Evolutionary conservation across 192 early-diverging fungal species (phyloP).

Genomic region (Martensiomyces pterosporus): DNA sequence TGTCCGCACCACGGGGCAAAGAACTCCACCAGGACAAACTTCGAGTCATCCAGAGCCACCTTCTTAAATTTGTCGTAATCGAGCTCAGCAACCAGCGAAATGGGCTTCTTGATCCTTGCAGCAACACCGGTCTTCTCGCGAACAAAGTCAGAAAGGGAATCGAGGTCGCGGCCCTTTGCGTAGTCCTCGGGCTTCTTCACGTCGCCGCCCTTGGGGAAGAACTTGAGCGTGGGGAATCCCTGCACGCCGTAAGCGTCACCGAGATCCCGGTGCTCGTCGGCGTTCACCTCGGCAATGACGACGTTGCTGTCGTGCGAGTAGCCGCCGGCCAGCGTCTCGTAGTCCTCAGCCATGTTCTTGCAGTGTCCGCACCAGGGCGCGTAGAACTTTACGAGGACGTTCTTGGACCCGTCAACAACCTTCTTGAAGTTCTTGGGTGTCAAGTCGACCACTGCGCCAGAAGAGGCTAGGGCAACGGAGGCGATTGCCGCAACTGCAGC

Average conservation of each 20-base stretch:
- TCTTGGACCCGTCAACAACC: constrained; percentile 66
- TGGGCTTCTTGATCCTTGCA: constrained; percentile 66
- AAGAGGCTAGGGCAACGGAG: constrained; percentile 20
- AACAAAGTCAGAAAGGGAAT: constrained; percentile 70
- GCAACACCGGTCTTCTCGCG: constrained; percentile 71
- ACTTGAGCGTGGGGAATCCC: constrained; percentile 91
- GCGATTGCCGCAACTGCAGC: constrained; percentile 33
- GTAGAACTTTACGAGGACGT: constrained; percentile 83
- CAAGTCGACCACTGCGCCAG: constrained; percentile 31
- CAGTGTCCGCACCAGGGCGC: constrained; percentile 90
- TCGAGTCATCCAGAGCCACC: constrained; percentile 64
- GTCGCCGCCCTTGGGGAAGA: constrained; percentile 81
- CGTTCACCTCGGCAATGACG: constrained; percentile 86
- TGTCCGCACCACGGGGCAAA: constrained; percentile 93
- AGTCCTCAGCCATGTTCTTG: constrained; percentile 66
- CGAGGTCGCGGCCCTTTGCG: constrained; percentile 75
- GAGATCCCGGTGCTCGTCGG: constrained; percentile 80
- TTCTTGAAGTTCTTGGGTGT: constrained; percentile 49
- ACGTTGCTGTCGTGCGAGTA: constrained; percentile 73
- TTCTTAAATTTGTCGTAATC: constrained; percentile 72
- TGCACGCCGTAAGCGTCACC: constrained; percentile 71
- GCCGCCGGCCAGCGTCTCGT: constrained; percentile 75
- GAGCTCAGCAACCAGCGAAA: constrained; percentile 66
- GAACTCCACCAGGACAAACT: constrained; percentile 86
- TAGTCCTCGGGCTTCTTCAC: constrained; percentile 73